A percentile compares a stretch with the other conserved stretches of the same genome.
Conservation (phyloP, 163 green algal species). For the Picocystis sp. region DNA sequence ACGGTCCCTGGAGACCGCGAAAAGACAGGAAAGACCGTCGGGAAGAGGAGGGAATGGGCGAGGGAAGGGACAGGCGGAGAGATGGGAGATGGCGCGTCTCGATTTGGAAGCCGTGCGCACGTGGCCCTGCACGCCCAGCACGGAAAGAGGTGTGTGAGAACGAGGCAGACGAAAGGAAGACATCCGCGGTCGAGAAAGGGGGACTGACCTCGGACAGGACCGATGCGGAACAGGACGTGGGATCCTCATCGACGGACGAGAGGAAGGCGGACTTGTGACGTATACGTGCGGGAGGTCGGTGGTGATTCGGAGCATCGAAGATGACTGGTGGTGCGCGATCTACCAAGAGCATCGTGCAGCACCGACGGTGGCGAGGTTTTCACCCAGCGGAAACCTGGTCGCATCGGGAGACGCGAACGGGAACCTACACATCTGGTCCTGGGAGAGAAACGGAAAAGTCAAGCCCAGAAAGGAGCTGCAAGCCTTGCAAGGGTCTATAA, state of each 20-base stretch:
- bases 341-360: conserved; percentile 17
- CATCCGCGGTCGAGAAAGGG: too few relatives aligned
- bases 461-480: conserved; percentile 17
- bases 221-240: not conserved
- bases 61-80: too few relatives aligned
- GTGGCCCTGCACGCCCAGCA: too few relatives aligned
- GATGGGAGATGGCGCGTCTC: too few relatives aligned
- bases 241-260: conserved; percentile 7
- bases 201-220: too few relatives aligned
- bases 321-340: conserved; percentile 9
- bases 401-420: conserved; percentile 20
- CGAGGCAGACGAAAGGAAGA: too few relatives aligned
- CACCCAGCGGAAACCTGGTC: conserved; percentile 26
- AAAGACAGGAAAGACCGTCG: too few relatives aligned
- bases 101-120: too few relatives aligned
- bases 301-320: conserved; percentile 16
- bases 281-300: conserved; percentile 9
- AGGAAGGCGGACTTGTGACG: not conserved
- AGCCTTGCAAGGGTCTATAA: conserved; percentile 15
- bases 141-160: too few relatives aligned
- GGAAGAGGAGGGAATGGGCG: too few relatives aligned
- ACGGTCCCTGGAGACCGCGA: too few relatives aligned
- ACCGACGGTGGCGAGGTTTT: conserved; percentile 18
- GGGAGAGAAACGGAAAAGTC: conserved; percentile 11
- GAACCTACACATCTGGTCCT: conserved; percentile 14